These are phyloP conservation scores for Microcyclosporella mali DNA, from an alignment of 2,329 filamentous ascomycete genomes.

Conservation along the genomic window DNA sequence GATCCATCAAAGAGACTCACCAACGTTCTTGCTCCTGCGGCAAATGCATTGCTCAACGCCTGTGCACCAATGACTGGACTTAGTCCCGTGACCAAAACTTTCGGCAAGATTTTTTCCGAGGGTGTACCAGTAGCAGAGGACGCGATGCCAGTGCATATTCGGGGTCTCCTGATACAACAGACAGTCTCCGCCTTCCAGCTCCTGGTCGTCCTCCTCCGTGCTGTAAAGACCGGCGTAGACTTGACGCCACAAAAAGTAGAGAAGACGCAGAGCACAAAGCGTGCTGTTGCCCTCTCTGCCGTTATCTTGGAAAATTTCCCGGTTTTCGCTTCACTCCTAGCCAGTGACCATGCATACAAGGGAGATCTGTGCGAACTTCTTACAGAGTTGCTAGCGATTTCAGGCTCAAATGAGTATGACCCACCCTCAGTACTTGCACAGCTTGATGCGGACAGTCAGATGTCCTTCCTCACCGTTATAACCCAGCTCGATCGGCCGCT, in stretches of 20 bases:
- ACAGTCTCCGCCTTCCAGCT: constrained; percentile 10
- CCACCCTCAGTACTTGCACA: constrained; percentile 92
- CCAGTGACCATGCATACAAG: constrained; percentile 20
- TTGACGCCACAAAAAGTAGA: constrained; percentile 4
- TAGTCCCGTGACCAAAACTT: constrained; percentile 13
- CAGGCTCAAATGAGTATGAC: constrained; percentile 48
- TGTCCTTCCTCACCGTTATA: constrained; percentile 74
- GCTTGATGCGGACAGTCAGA: constrained; percentile 73
- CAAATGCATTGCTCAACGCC: constrained; percentile 67
- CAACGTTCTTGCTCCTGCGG: constrained; percentile 62
- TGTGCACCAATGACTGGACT: constrained; percentile 42
- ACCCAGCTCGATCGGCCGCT: constrained; percentile 72
- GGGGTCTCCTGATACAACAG: constrained; percentile 18
- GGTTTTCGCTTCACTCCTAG: constrained; percentile 20
- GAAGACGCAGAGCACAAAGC: constrained; percentile 1
- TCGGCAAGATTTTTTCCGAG: constrained; percentile 15
- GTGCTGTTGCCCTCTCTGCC: constrained; percentile 11
- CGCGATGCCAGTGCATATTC: constrained; percentile 13
- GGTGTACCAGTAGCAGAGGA: constrained; percentile 18
- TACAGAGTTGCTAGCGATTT: constrained; percentile 17
- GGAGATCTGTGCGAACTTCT: constrained; percentile 18
- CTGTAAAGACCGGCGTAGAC: constrained; percentile 10
- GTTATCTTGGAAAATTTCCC: constrained; percentile 21
- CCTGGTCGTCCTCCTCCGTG: constrained; percentile 18
- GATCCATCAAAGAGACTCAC: constrained; percentile 47